A percentile compares a stretch with the other conserved stretches of the same genome.
phyloP scores from a whole-genome alignment of 176 grass and related monocot species.

The Aegilops speltoides region DNA sequence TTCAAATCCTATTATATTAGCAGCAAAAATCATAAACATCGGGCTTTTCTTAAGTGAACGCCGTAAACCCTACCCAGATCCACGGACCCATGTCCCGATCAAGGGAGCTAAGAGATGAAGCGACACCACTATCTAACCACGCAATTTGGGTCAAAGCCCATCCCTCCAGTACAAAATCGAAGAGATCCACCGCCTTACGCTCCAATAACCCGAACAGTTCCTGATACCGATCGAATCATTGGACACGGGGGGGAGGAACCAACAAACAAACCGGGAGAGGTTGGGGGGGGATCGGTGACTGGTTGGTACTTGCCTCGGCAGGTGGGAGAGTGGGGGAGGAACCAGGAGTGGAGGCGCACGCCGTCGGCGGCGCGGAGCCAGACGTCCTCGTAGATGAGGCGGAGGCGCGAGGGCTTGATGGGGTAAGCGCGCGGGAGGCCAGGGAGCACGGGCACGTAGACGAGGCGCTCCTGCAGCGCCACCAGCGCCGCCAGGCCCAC shows the following conservation, averaged over 20 bases:
- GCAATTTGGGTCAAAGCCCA: constrained; percentile 1
- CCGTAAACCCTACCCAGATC: background rate
- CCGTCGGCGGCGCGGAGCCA: constrained; percentile 79
- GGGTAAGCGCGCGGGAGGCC: constrained; percentile 79
- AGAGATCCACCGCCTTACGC: constrained; percentile 31
- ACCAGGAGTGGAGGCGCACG: constrained; percentile 96
- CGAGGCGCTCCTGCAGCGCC: constrained; percentile 92
- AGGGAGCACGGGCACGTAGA: constrained; percentile 94
- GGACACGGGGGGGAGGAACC: background rate
- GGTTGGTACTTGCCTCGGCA: constrained; percentile 47
- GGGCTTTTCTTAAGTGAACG: background rate
- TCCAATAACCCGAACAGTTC: constrained; percentile 1
- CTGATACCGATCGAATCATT: background rate
- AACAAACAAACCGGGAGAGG: constrained; percentile 4
- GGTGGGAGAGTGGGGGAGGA: constrained; percentile 71
- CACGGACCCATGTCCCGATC: background rate
- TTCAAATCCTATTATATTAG: background rate
- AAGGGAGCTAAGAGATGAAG: constrained; percentile 19
- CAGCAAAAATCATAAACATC: background rate
- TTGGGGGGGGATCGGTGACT: background rate
- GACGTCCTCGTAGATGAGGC: constrained; percentile 81
- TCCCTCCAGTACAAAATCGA: background rate
- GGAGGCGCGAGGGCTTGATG: constrained; percentile 64
- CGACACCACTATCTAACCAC: constrained; percentile 7
- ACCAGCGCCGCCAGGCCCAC: constrained; percentile 79